phyloP scores from a whole-genome alignment of 1,284 basidiomycete genomes.

The Quambalaria eucalypti region DNA sequence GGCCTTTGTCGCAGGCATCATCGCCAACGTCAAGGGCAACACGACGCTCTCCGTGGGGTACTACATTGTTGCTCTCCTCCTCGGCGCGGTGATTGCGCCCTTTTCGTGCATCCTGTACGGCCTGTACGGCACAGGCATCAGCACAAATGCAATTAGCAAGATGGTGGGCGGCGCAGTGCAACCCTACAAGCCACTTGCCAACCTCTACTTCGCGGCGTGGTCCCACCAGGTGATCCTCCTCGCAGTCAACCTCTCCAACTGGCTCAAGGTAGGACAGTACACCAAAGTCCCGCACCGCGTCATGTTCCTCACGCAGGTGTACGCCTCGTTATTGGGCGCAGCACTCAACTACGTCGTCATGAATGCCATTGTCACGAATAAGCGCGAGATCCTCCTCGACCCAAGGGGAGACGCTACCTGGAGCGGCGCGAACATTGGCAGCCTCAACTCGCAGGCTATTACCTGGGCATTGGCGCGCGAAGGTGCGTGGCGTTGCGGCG shows the following conservation, averaged over 20 bases:
- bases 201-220: slow-evolving; percentile 25
- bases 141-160: slow-evolving; percentile 20
- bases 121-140: slow-evolving; percentile 1
- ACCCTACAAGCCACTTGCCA: slow-evolving; percentile 23
- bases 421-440: background rate
- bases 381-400: slow-evolving; percentile 19
- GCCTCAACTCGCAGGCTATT: slow-evolving; percentile 10
- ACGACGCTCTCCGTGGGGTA: slow-evolving; percentile 21
- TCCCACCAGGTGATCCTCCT: slow-evolving; percentile 18
- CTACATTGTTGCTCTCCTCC: slow-evolving; percentile 11
- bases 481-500: too few species aligned
- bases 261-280: slow-evolving; percentile 29
- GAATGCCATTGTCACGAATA: slow-evolving; percentile 8
- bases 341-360: slow-evolving; percentile 23
- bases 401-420: slow-evolving; percentile 14
- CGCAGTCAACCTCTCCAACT: slow-evolving; percentile 12
- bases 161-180: slow-evolving; percentile 22
- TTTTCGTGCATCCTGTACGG: slow-evolving; percentile 16
- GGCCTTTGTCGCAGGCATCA: slow-evolving; percentile 10
- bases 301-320: slow-evolving; percentile 19
- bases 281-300: slow-evolving; percentile 23
- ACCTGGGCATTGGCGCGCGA: slow-evolving; percentile 26
- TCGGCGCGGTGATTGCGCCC: slow-evolving; percentile 17
- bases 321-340: slow-evolving; percentile 19
- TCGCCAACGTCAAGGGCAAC: slow-evolving; percentile 19